Percentiles rank a stretch among this genome's conserved stretches.
phyloP scores from a whole-genome alignment of 2,329 filamentous ascomycete species.

The Canariomyces notabilis region DNA sequence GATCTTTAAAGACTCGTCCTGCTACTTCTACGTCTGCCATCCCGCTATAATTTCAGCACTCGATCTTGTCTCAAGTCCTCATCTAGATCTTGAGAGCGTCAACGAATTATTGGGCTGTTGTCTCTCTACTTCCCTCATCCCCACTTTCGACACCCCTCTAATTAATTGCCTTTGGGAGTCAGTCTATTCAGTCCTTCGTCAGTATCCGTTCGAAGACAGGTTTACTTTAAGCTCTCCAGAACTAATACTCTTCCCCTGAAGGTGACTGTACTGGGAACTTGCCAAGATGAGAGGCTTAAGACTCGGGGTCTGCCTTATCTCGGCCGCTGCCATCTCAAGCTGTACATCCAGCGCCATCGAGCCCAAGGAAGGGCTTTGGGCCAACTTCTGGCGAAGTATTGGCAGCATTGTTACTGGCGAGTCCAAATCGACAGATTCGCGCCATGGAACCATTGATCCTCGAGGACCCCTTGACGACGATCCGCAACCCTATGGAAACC shows the following conservation, averaged over 20 bases:
- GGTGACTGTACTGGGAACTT: not conserved
- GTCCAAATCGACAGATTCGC: not conserved
- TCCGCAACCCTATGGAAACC: constrained; percentile 22
- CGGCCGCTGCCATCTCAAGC: constrained; percentile 29
- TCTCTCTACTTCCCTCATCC: too few species aligned
- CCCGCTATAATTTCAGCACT: too few species aligned
- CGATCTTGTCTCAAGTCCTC: too few species aligned
- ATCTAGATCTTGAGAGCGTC: too few species aligned
- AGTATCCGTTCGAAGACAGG: too few species aligned
- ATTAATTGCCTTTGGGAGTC: too few species aligned
- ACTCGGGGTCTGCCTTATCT: constrained; percentile 31
- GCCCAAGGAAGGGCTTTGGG: constrained; percentile 19
- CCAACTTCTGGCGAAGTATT: constrained; percentile 19
- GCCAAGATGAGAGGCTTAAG: constrained; percentile 35
- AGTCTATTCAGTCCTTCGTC: too few species aligned
- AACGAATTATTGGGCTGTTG: too few species aligned
- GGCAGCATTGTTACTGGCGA: constrained; percentile 4
- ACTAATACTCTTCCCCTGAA: not conserved
- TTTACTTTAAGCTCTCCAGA: not conserved
- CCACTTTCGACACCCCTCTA: too few species aligned
- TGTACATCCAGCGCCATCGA: constrained; percentile 20
- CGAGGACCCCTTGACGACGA: constrained; percentile 12
- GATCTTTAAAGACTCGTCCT: too few species aligned
- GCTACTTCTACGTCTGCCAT: too few species aligned
- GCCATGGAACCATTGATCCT: constrained; percentile 8